A percentile compares a stretch with the other conserved stretches of the same genome.
Conservation (phyloP, 2,329 filamentous ascomycete species). For the Colletotrichum sp. region DNA sequence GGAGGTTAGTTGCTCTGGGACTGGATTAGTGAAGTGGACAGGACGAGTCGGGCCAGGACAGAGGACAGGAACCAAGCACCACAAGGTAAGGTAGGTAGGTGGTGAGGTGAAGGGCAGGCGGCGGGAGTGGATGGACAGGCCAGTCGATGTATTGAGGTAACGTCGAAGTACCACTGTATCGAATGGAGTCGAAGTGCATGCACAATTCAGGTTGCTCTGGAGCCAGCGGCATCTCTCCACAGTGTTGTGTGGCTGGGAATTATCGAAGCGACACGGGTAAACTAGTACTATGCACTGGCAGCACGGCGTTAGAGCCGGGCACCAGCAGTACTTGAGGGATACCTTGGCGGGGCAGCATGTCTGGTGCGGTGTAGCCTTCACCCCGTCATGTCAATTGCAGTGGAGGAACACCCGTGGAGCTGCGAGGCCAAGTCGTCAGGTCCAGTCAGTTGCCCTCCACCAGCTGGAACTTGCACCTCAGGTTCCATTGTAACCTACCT, state of each 20-base stretch:
- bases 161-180: neutral
- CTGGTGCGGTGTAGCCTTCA: neutral
- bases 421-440: neutral
- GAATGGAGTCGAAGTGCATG: neutral
- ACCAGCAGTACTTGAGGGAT: neutral
- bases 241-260: neutral
- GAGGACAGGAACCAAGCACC: neutral
- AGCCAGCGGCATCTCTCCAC: neutral
- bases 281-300: neutral
- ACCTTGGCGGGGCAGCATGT: neutral
- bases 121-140: neutral
- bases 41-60: neutral
- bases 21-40: neutral
- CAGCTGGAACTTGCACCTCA: slow-evolving; percentile 2
- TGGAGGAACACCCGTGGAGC: neutral
- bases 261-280: neutral
- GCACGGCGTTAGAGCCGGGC: neutral
- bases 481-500: neutral
- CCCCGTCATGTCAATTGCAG: neutral
- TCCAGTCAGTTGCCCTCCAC: slow-evolving; percentile 4
- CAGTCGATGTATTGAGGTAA: neutral
- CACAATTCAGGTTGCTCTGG: neutral
- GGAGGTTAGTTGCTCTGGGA: neutral
- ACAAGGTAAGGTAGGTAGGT: neutral
- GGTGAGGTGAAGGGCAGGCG: slow-evolving; percentile 14